Evolutionary conservation across 1,284 basidiomycete genomes (phyloP), one percentile per base, ranked within the genome.

Genomic region (Entoloma clypeatum): DNA sequence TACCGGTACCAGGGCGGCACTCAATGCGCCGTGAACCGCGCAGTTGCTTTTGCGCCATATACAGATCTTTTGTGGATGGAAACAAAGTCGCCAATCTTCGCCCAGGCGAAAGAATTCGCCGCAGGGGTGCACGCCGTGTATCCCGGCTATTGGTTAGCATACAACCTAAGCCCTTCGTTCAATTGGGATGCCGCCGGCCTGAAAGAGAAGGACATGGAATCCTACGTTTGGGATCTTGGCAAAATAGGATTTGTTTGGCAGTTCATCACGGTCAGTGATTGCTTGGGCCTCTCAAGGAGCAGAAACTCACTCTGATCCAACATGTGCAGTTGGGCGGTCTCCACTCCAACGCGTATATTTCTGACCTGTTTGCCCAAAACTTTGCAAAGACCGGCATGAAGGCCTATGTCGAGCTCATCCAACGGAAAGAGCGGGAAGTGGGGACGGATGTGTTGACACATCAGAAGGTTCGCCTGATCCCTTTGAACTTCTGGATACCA

Each of bases 1-100:
- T 98, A 95, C 76, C 83, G 93, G 52, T 97, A 95, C 76, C 91
- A 93, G 64, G 94, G 95, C 47, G 95, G 95, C 11, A 99, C 94
- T 5, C 81, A 89, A 61, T 95, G 92, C 60, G 94, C 93, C 14
- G 79, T 99, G 61, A 87, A 90, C 69, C 91, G 95, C 48, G 89
- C 89, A 21, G 73, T 92, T 50, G 93, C 92, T 24, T 99, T 92
- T 58, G 92, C 92, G 16, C 93, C 92, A 1, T 92, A 95, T 64
- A 86, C 91, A 27, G 94, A 97, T 63, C 68, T 93, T 40, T 61
- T 94, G 50, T 93, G 92, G 92, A 95, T 96, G 92, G 95, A 99
- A 76, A 99, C 96, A 48, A 94, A 94, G 74, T 87, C 80, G 58
- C 95, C 95, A n/a, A 95, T 97, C 65, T 71, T 95, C 36, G 68